Evolutionary conservation across 495 filamentous ascomycete species (phyloP), one percentile per base, ranked within the genome.

Genomic region (Pyronema domesticum): DNA sequence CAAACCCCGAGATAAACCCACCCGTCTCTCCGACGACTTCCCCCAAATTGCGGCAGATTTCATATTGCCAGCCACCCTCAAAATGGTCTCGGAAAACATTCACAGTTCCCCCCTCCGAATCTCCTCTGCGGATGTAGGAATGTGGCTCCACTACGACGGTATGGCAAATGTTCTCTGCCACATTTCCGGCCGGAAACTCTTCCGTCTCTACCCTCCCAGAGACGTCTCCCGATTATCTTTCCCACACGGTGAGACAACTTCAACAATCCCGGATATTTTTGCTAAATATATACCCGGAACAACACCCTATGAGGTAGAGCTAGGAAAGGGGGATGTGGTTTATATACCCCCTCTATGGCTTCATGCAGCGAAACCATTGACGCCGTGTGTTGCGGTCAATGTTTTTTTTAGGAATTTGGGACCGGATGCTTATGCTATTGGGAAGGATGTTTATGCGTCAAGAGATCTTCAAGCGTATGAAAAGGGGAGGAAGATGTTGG

Each of bases 141-240:
- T 96, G 78, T 95, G 87, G 89, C 72, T 94, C 23, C 86, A 95
- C 66, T 94, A 89, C 70, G 86, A 94, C 67, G 82, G 84, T 68
- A 89, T 93, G 80, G 86, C 86, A 19, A 95, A 94, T 61, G 72
- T 94, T 6, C 80, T 91, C 45, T 89, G 83, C 64, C 88, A 94
- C 60, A 74, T 89, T 55, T 68, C 70, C 37, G 85, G 86, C 23
- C 70, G 71, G 0, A 89, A 89, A 66, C 70, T 75, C 37, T 73
- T 94, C 34, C 65, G 85, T 4, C 73, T 95, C 11, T 95, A 82
- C 67, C 86, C 84, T 9, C 87, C 89, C 1, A 67, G 73, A 1
- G 84, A 94, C 64, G 80, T 89, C 33, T 71, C 71, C 36, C 65
- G 79, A 40, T 72, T 94, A 0, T 72, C 75, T 6, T 80, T 94